Conservation (phyloP, 208 protist genomes). For the Histomonas meleagridis region DNA sequence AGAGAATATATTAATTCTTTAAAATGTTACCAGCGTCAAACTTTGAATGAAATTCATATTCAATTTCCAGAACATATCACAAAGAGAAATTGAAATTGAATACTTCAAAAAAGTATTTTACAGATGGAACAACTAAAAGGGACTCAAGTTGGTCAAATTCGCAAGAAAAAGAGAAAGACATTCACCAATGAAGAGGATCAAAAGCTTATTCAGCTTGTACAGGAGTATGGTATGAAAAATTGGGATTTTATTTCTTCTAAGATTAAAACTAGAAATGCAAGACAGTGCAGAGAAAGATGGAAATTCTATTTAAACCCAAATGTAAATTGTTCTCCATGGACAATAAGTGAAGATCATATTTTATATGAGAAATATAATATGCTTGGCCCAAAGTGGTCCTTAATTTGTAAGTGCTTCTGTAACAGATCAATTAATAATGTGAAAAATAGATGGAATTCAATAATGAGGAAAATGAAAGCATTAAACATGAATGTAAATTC, state of each 20-base stretch:
- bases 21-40: too few relatives aligned
- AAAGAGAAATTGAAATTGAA: too few relatives aligned
- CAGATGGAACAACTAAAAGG: too few relatives aligned
- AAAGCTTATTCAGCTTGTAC: background rate
- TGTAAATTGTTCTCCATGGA: background rate
- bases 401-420: background rate
- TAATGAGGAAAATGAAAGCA: constrained; percentile 40
- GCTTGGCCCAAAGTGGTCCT: background rate
- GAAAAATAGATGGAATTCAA: constrained; percentile 38
- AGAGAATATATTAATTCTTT: too few relatives aligned
- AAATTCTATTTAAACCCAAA: background rate
- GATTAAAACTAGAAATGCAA: background rate
- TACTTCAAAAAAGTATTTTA: too few relatives aligned
- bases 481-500: too few relatives aligned
- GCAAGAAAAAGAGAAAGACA: too few relatives aligned
- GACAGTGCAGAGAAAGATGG: background rate
- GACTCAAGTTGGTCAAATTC: too few relatives aligned
- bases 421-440: background rate
- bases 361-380: background rate
- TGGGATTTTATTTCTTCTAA: background rate
- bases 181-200: background rate
- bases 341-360: background rate
- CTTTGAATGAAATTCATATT: too few relatives aligned
- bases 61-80: too few relatives aligned
- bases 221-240: background rate